Evolutionary conservation across 1,139 yeast genomes (phyloP).

Genomic region (Kodamaea sp.): DNA sequence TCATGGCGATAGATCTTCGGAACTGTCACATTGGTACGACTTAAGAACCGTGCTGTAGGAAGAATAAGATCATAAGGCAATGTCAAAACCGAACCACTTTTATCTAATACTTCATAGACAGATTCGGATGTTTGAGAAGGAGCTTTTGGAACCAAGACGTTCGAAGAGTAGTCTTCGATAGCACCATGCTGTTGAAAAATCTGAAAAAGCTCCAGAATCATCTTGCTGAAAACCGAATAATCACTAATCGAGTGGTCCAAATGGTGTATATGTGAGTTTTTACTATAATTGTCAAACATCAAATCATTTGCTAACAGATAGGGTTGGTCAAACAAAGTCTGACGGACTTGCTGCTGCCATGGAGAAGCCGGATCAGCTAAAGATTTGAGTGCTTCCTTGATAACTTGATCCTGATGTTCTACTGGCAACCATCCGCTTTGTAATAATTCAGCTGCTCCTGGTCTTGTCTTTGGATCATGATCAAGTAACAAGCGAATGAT

Average conservation of each 20-base stretch:
- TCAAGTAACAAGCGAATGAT: conserved; percentile 67
- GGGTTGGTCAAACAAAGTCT: conserved; percentile 80
- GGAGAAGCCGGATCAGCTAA: conserved; percentile 89
- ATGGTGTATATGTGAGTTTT: conserved; percentile 23
- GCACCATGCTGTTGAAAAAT: conserved; percentile 87
- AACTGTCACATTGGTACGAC: conserved; percentile 56
- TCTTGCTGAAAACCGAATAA: conserved; percentile 46
- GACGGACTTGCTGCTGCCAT: conserved; percentile 91
- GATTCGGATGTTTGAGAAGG: conserved; percentile 64
- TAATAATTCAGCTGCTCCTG: conserved; percentile 73
- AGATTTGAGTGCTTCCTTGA: conserved; percentile 83
- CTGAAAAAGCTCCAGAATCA: conserved; percentile 55
- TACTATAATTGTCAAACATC: conserved; percentile 60
- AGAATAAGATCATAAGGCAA: conserved; percentile 85
- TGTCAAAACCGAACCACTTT: conserved; percentile 83
- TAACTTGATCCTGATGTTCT: conserved; percentile 85
- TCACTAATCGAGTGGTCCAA: conserved; percentile 32
- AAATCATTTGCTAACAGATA: conserved; percentile 80
- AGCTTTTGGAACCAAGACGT: conserved; percentile 73
- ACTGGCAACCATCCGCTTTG: conserved; percentile 84
- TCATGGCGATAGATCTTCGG: conserved; percentile 75
- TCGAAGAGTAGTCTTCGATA: conserved; percentile 59
- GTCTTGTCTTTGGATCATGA: conserved; percentile 76
- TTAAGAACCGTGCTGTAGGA: conserved; percentile 83
- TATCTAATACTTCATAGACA: conserved; percentile 79